A percentile compares a stretch with the other conserved stretches of the same genome.
Evolutionary conservation across 495 filamentous ascomycete genomes (phyloP).

Genomic region (Achaetomiella virescens): DNA sequence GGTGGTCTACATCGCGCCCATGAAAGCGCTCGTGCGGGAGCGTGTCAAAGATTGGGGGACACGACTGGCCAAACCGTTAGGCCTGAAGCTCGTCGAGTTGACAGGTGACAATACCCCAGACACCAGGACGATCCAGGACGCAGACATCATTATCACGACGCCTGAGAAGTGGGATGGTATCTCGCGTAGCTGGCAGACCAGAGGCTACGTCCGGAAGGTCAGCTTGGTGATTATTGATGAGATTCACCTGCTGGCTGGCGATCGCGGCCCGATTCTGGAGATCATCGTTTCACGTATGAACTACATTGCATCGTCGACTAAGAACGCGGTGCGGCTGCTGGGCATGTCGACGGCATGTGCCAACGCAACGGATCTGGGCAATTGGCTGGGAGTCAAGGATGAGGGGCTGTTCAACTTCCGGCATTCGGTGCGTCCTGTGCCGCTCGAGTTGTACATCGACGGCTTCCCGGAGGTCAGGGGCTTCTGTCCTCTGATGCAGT

Average conservation of each 20-base stretch:
- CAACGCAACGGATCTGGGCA: slow-evolving; percentile 87
- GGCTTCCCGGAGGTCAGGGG: slow-evolving; percentile 93
- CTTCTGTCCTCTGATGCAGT: slow-evolving; percentile 97
- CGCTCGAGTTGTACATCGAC: slow-evolving; percentile 92
- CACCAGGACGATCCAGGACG: slow-evolving; percentile 85
- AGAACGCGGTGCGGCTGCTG: slow-evolving; percentile 79
- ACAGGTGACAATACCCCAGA: slow-evolving; percentile 98
- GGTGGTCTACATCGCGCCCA: slow-evolving; percentile 97
- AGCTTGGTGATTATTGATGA: slow-evolving; percentile 98
- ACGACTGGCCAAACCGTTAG: slow-evolving; percentile 76
- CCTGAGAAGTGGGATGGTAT: slow-evolving; percentile 99
- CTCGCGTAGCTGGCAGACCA: slow-evolving; percentile 93
- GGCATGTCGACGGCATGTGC: slow-evolving; percentile 99
- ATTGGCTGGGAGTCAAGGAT: slow-evolving; percentile 90
- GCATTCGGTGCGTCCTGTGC: slow-evolving; percentile 95
- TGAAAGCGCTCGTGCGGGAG: slow-evolving; percentile 97
- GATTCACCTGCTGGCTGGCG: slow-evolving; percentile 92
- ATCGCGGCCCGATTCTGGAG: slow-evolving; percentile 93
- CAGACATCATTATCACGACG: slow-evolving; percentile 97
- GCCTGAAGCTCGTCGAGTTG: slow-evolving; percentile 87
- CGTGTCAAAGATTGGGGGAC: slow-evolving; percentile 92
- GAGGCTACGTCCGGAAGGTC: slow-evolving; percentile 91
- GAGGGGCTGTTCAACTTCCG: slow-evolving; percentile 96
- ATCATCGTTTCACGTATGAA: slow-evolving; percentile 99
- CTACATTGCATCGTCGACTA: slow-evolving; percentile 91